Evolutionary conservation across 2,329 filamentous ascomycete genomes (phyloP), one percentile per base, ranked within the genome.

Genomic region (Ceratocystis cacaofunesta): DNA sequence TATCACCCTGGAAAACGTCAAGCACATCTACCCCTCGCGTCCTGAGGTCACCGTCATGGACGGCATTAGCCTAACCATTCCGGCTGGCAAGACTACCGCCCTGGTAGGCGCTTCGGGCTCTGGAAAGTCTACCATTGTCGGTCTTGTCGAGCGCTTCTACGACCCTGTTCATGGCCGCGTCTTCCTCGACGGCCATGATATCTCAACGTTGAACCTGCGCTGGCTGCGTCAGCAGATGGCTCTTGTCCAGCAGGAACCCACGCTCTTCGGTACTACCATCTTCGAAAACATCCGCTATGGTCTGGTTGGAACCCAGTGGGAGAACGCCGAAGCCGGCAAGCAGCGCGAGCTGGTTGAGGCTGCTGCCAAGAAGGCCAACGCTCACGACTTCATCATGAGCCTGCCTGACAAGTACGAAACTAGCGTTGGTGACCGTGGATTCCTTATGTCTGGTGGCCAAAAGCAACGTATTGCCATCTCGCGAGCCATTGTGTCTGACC

Each of bases 381-480:
- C 92, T 0, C 92, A 97, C 73, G 91, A 95, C 69, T 99, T 99
- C 73, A 87, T 99, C 69, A 82, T 79, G 5, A 76, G 81, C 12
- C 81, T 97, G 1, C 91, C 94, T 0, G 88, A 97, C 70, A 88
- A 89, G 1, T 97, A 97, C 71, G 84, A 96, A 69, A 97, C 94
- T 0, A 86, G 95, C 69, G 92, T 97, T n/a, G 94, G 94, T 66
- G 91, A 97, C 75, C 87, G 92, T 68, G 94, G 94, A 8, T 95
- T 96, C 73, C 77, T 96, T 63, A 80, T 99, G 7, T 95, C 90
- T 65, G 94, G 94, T 73, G 94, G 94, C 44, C 94, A 99, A 76
- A 96, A 96, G 75, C 94, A 97, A 76, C 89, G 94, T 70, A 95
- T 97, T 72, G 92, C 92, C 12, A 96, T 97, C 74, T 91, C 92